Percentiles rank a stretch among this genome's conserved stretches.
These are phyloP conservation scores for Trichoderma guizhouense DNA, from an alignment of 2,329 filamentous ascomycete species.

Conservation along the genomic window DNA sequence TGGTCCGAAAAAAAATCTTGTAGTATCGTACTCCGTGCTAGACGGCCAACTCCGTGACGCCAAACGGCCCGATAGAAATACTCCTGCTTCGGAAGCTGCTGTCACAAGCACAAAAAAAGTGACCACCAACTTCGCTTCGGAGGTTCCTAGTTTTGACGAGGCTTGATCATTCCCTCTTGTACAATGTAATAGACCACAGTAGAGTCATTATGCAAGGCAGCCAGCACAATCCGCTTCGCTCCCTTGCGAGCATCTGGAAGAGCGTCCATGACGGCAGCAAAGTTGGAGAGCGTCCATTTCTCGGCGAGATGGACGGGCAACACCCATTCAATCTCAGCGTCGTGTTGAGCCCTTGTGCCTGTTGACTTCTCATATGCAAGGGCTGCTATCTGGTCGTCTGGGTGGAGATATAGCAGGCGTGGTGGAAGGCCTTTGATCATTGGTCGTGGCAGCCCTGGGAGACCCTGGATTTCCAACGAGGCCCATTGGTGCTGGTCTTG, in stretches of 20 bases:
- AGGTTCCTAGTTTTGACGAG: constrained; percentile 65
- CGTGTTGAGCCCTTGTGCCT: constrained; percentile 44
- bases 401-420: constrained; percentile 70
- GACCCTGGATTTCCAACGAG: constrained; percentile 50
- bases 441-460: constrained; percentile 46
- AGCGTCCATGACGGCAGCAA: constrained; percentile 68
- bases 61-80: constrained; percentile 4
- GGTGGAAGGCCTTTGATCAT: constrained; percentile 72
- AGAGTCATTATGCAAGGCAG: constrained; percentile 73
- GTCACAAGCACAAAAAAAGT: neutral
- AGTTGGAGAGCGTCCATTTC: constrained; percentile 64
- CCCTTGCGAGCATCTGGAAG: constrained; percentile 47
- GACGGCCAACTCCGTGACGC: constrained; percentile 8
- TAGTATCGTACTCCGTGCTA: constrained; percentile 1
- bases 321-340: constrained; percentile 69
- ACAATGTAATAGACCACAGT: constrained; percentile 82
- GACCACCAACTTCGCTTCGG: constrained; percentile 22
- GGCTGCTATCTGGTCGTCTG: constrained; percentile 75
- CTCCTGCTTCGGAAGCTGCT: neutral
- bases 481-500: constrained; percentile 75
- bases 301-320: constrained; percentile 70
- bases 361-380: constrained; percentile 57
- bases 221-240: constrained; percentile 68
- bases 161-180: constrained; percentile 84
- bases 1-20: neutral